Conservation (phyloP, 2,329 filamentous ascomycete species). For the Xylariaceae sp. region DNA sequence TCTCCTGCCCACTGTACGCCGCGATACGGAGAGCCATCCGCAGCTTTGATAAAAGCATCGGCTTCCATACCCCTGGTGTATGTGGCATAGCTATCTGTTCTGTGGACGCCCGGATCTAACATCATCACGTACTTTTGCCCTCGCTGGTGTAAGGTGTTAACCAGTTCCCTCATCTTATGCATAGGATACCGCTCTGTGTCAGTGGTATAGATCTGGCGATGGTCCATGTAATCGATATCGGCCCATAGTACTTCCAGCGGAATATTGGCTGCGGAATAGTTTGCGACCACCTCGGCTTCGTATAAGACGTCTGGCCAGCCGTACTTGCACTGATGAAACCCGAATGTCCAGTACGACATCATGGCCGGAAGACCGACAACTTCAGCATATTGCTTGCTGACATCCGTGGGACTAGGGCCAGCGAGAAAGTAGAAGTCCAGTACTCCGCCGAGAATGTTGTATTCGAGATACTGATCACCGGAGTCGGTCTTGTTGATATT, state of each 20-base stretch:
- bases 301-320: constrained; percentile 50
- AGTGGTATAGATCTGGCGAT: constrained; percentile 47
- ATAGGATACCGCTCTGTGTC: constrained; percentile 51
- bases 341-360: constrained; percentile 50
- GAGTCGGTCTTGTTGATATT: constrained; percentile 32
- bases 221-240: constrained; percentile 51
- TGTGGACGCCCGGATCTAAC: constrained; percentile 53
- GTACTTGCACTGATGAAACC: constrained; percentile 49
- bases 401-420: constrained; percentile 44
- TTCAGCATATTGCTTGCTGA: constrained; percentile 45
- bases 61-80: constrained; percentile 34
- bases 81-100: constrained; percentile 28
- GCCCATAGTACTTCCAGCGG: constrained; percentile 57
- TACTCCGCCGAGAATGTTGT: constrained; percentile 61
- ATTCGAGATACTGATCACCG: constrained; percentile 59
- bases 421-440: constrained; percentile 55
- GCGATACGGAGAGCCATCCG: constrained; percentile 41
- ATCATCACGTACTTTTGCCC: constrained; percentile 61
- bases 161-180: constrained; percentile 51
- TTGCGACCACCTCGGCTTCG: constrained; percentile 51
- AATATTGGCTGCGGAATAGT: constrained; percentile 51
- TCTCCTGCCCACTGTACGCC: constrained; percentile 63
- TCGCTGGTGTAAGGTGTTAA: constrained; percentile 51
- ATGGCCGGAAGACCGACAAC: constrained; percentile 46
- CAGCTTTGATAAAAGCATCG: constrained; percentile 35